Percentiles rank a stretch among this genome's conserved stretches.
Evolutionary conservation across 139 green algal species (phyloP).

Genomic region (Coccomyxa sp.): DNA sequence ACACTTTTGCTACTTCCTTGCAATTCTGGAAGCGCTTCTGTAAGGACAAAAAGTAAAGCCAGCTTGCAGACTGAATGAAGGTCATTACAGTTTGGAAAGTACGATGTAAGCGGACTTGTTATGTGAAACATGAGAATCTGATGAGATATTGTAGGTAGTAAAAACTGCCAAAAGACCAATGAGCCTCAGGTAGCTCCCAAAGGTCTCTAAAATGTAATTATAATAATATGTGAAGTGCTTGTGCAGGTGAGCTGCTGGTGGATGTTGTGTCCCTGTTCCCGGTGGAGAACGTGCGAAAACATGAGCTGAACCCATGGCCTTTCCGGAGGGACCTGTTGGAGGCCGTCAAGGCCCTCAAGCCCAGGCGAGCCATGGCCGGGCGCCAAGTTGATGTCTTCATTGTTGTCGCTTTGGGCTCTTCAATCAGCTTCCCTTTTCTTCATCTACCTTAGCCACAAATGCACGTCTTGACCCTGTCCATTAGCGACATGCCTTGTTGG

Average conservation of each 20-base stretch:
- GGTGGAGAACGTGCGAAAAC: slow-evolving; percentile 22
- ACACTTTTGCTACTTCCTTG: not conserved
- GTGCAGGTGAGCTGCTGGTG: slow-evolving; percentile 11
- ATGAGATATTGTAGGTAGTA: too few relatives aligned
- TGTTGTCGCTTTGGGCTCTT: not conserved
- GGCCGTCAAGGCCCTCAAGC: slow-evolving; percentile 25
- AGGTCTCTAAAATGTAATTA: too few relatives aligned
- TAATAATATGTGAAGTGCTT: too few relatives aligned
- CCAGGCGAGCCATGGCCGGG: slow-evolving; percentile 7
- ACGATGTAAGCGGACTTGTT: not conserved
- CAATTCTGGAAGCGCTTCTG: too few relatives aligned
- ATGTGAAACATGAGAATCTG: too few relatives aligned
- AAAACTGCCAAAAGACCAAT: too few relatives aligned
- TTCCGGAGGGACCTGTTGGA: slow-evolving; percentile 33
- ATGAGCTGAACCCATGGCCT: slow-evolving; percentile 32
- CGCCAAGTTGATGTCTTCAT: not conserved
- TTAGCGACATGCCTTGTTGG: not conserved
- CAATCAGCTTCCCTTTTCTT: not conserved
- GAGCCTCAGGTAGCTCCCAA: too few relatives aligned
- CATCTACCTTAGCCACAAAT: not conserved
- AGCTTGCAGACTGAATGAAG: too few relatives aligned
- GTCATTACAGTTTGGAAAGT: too few relatives aligned
- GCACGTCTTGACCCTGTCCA: not conserved
- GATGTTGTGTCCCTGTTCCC: slow-evolving; percentile 30
- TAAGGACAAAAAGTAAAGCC: too few relatives aligned